A percentile compares a stretch with the other conserved stretches of the same genome.
phyloP scores from a whole-genome alignment of 306 rosid species.

The Alnus glutinosa region DNA sequence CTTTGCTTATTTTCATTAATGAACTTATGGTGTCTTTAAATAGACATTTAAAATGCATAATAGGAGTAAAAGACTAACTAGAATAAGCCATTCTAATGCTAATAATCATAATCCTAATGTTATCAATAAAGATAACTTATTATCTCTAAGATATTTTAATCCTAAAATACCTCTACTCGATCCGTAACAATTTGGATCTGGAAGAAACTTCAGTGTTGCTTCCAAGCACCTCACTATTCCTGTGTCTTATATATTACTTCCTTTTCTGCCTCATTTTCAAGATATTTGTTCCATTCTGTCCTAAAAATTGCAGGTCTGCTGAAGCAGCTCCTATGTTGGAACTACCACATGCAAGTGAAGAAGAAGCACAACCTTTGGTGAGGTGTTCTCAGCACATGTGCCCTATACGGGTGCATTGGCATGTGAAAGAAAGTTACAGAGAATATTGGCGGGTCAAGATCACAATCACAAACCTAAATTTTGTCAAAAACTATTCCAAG shows the following conservation, averaged over 20 bases:
- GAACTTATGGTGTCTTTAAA: no score
- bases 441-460: constrained; percentile 81
- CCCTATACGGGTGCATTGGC: constrained; percentile 84
- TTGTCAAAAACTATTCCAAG: constrained; percentile 63
- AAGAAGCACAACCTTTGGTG: constrained; percentile 33
- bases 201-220: not conserved
- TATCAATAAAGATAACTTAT: no score
- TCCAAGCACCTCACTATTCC: not conserved
- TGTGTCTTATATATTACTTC: not conserved
- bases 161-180: no score
- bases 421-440: constrained; percentile 70
- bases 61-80: no score
- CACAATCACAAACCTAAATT: constrained; percentile 68
- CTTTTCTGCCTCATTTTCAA: not conserved
- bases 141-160: no score
- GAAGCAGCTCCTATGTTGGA: constrained; percentile 40
- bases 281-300: not conserved
- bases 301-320: constrained; percentile 44
- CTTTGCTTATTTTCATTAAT: no score
- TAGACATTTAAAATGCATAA: no score
- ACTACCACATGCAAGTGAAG: constrained; percentile 37
- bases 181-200: no score
- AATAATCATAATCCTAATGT: no score
- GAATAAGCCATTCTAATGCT: no score
- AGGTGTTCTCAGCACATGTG: constrained; percentile 79